These are phyloP conservation scores for Silybum marianum DNA, from an alignment of 129 eudicot genomes.

Conservation along the genomic window DNA sequence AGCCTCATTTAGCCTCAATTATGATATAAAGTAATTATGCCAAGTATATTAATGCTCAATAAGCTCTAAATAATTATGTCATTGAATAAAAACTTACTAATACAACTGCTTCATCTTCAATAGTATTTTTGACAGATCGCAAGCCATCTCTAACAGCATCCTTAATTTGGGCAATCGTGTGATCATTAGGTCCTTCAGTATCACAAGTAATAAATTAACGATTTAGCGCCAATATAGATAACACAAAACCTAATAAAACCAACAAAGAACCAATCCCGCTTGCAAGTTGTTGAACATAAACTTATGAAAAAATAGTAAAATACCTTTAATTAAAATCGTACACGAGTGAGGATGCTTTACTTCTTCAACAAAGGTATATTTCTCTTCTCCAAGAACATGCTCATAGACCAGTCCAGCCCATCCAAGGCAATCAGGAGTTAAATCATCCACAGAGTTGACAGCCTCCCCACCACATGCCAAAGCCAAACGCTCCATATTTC, in stretches of 20 bases:
- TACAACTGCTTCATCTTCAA: slow-evolving; percentile 88
- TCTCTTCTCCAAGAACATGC: slow-evolving; percentile 97
- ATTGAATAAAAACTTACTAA: slow-evolving; percentile 48
- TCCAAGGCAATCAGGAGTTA: slow-evolving; percentile 85
- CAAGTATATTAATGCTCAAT: not conserved
- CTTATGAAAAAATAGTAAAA: slow-evolving; percentile 16
- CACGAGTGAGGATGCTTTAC: slow-evolving; percentile 88
- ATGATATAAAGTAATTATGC: not conserved
- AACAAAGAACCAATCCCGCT: not conserved
- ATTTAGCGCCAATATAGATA: not conserved
- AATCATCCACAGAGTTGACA: slow-evolving; percentile 87
- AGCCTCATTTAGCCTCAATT: not conserved
- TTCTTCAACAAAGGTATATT: slow-evolving; percentile 89
- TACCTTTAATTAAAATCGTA: slow-evolving; percentile 82
- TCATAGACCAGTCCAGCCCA: slow-evolving; percentile 98
- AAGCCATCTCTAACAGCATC: slow-evolving; percentile 97
- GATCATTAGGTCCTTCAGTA: slow-evolving; percentile 86
- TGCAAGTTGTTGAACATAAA: not conserved
- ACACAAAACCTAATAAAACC: not conserved
- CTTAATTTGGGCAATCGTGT: slow-evolving; percentile 95
- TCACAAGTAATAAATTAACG: slow-evolving; percentile 6
- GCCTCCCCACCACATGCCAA: slow-evolving; percentile 98
- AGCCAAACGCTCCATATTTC: slow-evolving; percentile 89
- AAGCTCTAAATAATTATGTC: not conserved
- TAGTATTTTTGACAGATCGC: slow-evolving; percentile 83